These are phyloP conservation scores for Chenopodium album DNA, from an alignment of 148 eudicot genomes.

Conservation along the genomic window DNA sequence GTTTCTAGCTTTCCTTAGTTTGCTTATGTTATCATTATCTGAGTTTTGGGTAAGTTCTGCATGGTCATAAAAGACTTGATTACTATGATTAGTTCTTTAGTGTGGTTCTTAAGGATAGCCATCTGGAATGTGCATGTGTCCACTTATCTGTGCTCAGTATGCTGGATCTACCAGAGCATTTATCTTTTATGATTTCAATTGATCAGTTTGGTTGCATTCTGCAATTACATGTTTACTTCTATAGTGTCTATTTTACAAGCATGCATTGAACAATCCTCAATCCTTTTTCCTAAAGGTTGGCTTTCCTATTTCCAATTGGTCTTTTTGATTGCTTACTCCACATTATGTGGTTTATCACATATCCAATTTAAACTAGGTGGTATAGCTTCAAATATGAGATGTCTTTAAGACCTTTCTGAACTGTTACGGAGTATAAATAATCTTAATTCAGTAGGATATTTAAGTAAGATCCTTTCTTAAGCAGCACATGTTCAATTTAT, in stretches of 20 bases:
- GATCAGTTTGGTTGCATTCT: background rate
- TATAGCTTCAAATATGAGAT: background rate
- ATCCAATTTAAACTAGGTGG: background rate
- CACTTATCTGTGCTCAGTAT: background rate
- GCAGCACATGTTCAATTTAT: background rate
- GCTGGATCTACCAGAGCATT: background rate
- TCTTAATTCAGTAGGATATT: background rate
- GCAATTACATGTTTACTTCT: background rate
- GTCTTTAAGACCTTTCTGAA: background rate
- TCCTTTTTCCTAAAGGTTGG: background rate
- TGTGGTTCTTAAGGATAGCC: background rate
- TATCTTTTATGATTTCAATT: background rate
- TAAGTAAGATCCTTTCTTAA: background rate
- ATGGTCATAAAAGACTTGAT: background rate
- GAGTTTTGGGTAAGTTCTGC: background rate
- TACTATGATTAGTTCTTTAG: background rate
- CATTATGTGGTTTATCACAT: background rate
- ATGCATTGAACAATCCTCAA: background rate
- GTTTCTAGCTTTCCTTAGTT: conserved; percentile 31
- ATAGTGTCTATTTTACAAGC: background rate
- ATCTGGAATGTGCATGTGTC: background rate
- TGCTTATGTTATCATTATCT: background rate
- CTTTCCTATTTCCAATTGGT: background rate
- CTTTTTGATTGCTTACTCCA: background rate
- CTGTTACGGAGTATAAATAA: background rate